Percentiles rank a stretch among this genome's conserved stretches.
These are phyloP conservation scores for Basipetospora sp. DNA, from an alignment of 2,329 filamentous ascomycete species.

Conservation along the genomic window DNA sequence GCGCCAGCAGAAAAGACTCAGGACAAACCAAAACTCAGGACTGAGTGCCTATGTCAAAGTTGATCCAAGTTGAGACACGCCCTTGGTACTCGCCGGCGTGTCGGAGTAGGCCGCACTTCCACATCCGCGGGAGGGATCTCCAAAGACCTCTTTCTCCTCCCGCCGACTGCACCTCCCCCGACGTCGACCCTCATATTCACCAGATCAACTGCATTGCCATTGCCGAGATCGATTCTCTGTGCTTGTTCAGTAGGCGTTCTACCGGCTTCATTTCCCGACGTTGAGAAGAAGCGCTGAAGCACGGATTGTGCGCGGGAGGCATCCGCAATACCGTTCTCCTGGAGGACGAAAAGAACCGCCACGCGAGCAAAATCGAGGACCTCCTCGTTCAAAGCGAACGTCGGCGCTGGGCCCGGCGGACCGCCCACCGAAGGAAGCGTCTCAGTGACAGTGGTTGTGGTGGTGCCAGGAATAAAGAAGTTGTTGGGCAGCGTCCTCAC, in stretches of 20 bases:
- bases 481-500: slow-evolving; percentile 6
- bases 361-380: slow-evolving; percentile 50
- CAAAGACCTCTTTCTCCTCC: neutral
- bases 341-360: slow-evolving; percentile 46
- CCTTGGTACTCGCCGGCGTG: too few species aligned
- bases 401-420: slow-evolving; percentile 1
- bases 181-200: slow-evolving; percentile 22
- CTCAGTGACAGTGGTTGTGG: slow-evolving; percentile 5
- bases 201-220: slow-evolving; percentile 34
- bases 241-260: slow-evolving; percentile 25
- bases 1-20: too few species aligned
- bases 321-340: slow-evolving; percentile 33
- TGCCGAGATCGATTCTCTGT: slow-evolving; percentile 26
- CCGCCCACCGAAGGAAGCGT: slow-evolving; percentile 2
- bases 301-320: slow-evolving; percentile 39
- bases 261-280: slow-evolving; percentile 19
- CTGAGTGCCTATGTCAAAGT: too few species aligned
- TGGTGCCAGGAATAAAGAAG: slow-evolving; percentile 5
- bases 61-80: too few species aligned
- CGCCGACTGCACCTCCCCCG: slow-evolving; percentile 4
- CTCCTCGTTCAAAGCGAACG: slow-evolving; percentile 38
- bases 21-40: too few species aligned
- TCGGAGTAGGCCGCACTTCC: neutral
- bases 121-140: neutral
- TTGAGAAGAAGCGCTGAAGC: slow-evolving; percentile 41